Evolutionary conservation across 164 flowering plant genomes (phyloP), one percentile per base, ranked within the genome.

Genomic region (Pachysandra terminalis): DNA sequence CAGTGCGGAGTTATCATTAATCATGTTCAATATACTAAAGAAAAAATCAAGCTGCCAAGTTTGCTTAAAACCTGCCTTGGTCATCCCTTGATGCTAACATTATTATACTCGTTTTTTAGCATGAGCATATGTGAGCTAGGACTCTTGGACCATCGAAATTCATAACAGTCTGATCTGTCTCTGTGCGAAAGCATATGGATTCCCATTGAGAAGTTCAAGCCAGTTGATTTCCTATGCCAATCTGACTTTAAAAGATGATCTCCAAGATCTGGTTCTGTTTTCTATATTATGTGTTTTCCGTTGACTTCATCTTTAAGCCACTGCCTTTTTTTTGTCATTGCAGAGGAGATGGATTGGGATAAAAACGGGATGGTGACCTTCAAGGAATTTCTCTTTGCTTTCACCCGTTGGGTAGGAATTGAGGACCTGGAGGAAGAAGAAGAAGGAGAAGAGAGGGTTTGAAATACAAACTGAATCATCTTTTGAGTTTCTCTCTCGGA

Each of bases 341-440:
- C 96, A 95, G 97, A 92, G 66, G 98, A 95, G 79, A 95, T 92
- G 98, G 98, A 92, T 80, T 90, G 98, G 97, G 97, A 95, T 69
- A 88, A 81, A 66, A 95, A 95, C 80, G 98, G 98, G 67, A 86
- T 80, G 93, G 98, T 95, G 75, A 85, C 90, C 76, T 95, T 95
- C 86, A 92, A 95, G 78, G 98, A 92, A 60, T 95, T 92, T 70
- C 89, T 95, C 23, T 95, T 95, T 74, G 96, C 98, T 27, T 90
- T 95, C 78, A 95, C 93, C 26, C 79, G 85, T 19, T 95, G 97
- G 98, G 88, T 92, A 59, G 97, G 98, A 54, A 89, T 95, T 13
- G 97, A 87, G 28, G 98, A 91, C 0, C 56, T 54, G 1, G 90
- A 86, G 17, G 94, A 86, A 5, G 96, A 87, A 1, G 90, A 86